Evolutionary conservation across 176 grass and related monocot species (phyloP), one percentile per base, ranked within the genome.

Genomic region (Juncus effusus): DNA sequence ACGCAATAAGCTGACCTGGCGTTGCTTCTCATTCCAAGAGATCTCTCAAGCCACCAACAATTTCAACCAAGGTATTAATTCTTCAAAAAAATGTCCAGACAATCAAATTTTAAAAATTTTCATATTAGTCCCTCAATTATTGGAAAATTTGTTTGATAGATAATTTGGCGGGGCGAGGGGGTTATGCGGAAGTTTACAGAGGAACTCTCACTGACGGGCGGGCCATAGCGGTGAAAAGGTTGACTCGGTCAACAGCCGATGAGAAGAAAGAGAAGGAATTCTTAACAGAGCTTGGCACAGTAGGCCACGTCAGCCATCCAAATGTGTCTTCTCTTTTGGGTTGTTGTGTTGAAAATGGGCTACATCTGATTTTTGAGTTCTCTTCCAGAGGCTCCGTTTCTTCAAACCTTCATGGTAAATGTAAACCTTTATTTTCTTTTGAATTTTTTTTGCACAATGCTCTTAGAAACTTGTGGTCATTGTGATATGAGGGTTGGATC

Each of bases 211-310:
- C 63, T 41, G 81, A 81, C n/a, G 82, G 92, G 2, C 74, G 74
- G 54, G 74, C 79, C 57, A 79, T 96, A 0, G 92, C 92, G 0
- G 87, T 96, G 38, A 91, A 96, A 80, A 83, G 81, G 62, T 60
- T 96, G 63, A 65, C 65, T 52, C 68, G 58, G 6, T 69, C 79
- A 7, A 70, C 74, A 19, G 78, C 88, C 4, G 85, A 88, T 60
- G 93, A 81, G 79, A 87, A 96, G 66, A 91, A 87, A 53, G 87
- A 91, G 76, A 96, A 84, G 73, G 93, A 92, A 64, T 96, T 96
- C 7, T 1, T 96, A n/a, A 81, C 88, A 65, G 88, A 96, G 85
- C 80, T 96, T 3, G 93, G 93, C 11, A 91, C 93, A 13, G 73
- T 96, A 38, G 77, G 93, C 7, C 93, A 96, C 36, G 88, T 86